phyloP scores from a whole-genome alignment of 2,329 filamentous ascomycete species.

The Arthrobotrys conoides region DNA sequence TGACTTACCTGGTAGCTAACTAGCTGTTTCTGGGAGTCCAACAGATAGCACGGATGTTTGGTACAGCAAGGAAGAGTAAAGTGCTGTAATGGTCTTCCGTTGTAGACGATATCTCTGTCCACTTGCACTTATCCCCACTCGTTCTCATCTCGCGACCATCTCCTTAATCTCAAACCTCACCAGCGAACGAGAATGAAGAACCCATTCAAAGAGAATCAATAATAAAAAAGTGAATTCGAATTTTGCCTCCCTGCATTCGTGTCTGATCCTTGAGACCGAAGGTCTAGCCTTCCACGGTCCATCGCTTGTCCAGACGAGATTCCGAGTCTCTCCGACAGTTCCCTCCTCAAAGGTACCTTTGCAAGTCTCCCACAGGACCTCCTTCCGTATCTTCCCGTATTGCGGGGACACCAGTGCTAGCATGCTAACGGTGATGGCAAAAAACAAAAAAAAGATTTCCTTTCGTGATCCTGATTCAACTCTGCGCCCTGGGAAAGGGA shows the following conservation, averaged over 20 bases:
- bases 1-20: too few species aligned
- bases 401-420: constrained; percentile 58
- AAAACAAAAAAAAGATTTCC: constrained; percentile 44
- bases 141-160: constrained; percentile 20
- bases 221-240: constrained; percentile 27
- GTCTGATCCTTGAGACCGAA: constrained; percentile 47
- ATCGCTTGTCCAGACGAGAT: constrained; percentile 8
- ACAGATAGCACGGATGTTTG: constrained; percentile 14
- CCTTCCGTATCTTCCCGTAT: constrained; percentile 58
- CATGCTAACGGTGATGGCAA: constrained; percentile 52
- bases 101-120: constrained; percentile 53
- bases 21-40: constrained; percentile 42
- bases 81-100: too few species aligned
- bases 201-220: not conserved
- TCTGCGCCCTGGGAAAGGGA: constrained; percentile 26
- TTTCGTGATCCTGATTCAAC: too few species aligned
- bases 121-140: constrained; percentile 42
- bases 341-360: constrained; percentile 34
- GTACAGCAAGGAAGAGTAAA: too few species aligned
- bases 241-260: constrained; percentile 44
- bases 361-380: constrained; percentile 6
- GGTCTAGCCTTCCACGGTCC: constrained; percentile 41
- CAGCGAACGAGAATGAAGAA: not conserved
- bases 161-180: constrained; percentile 23
- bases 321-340: constrained; percentile 56